phyloP scores from a whole-genome alignment of 805 yeast species.

The Debaryomyces tyrocola region DNA sequence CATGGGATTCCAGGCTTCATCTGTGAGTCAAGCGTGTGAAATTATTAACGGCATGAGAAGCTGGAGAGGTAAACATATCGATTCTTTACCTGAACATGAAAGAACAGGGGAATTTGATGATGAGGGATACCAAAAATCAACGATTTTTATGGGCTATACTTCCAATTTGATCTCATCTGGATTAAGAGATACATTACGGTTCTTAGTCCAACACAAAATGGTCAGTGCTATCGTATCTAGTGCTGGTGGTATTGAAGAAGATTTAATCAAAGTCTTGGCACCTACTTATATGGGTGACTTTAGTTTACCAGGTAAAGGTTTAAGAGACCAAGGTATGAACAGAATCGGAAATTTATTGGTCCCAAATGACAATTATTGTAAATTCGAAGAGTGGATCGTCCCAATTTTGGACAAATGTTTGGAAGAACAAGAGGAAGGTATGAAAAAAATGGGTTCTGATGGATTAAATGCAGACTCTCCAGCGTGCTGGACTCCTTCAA shows the following conservation, averaged over 20 bases:
- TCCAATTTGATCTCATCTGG: constrained; percentile 96
- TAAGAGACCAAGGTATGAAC: constrained; percentile 95
- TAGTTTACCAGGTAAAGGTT: constrained; percentile 70
- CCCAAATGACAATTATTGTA: constrained; percentile 97
- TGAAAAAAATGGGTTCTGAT: constrained; percentile 48
- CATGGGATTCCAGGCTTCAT: constrained; percentile 97
- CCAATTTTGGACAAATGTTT: constrained; percentile 87
- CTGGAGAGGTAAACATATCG: constrained; percentile 86
- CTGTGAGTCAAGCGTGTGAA: constrained; percentile 85
- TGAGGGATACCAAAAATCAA: constrained; percentile 75
- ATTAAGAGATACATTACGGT: constrained; percentile 84
- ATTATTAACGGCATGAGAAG: constrained; percentile 88
- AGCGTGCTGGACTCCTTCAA: constrained; percentile 92
- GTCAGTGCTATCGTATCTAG: constrained; percentile 95
- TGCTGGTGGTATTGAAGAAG: constrained; percentile 99
- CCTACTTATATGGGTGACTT: constrained; percentile 96
- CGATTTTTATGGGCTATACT: constrained; percentile 94
- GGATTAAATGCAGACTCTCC: constrained; percentile 61
- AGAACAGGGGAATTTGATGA: constrained; percentile 74
- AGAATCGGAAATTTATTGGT: constrained; percentile 96
- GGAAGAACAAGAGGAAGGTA: constrained; percentile 80
- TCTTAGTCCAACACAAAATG: constrained; percentile 88
- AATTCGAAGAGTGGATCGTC: constrained; percentile 97
- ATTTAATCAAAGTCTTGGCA: constrained; percentile 91
- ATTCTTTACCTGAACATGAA: constrained; percentile 65